Evolutionary conservation across 2,329 filamentous ascomycete genomes (phyloP).

Genomic region (Fusarium staphyleae): DNA sequence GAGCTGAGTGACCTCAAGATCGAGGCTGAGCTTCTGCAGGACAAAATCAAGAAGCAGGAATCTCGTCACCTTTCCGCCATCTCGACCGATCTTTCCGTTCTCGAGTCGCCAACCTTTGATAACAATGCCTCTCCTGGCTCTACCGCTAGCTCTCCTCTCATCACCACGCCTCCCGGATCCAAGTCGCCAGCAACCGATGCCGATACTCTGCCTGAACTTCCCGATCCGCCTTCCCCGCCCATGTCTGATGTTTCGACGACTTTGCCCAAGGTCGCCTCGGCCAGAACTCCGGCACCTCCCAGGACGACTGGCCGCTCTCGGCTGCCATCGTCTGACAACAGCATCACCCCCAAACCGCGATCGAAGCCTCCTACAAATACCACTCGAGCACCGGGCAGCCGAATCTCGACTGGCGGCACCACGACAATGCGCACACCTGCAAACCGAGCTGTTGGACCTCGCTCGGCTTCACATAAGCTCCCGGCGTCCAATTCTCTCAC

Average conservation of each 20-base stretch:
- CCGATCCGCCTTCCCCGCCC: constrained; percentile 91
- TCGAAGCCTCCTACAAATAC: constrained; percentile 51
- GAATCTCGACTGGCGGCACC: constrained; percentile 56
- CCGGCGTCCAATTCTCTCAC: constrained; percentile 76
- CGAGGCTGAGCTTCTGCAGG: constrained; percentile 90
- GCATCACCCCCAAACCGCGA: constrained; percentile 64
- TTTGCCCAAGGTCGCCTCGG: constrained; percentile 56
- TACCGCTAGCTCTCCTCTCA: constrained; percentile 89
- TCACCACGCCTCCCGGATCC: constrained; percentile 80
- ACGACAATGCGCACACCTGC: constrained; percentile 56
- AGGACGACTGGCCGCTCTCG: constrained; percentile 50
- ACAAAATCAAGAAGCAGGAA: constrained; percentile 83
- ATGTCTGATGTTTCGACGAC: constrained; percentile 83
- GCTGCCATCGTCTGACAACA: constrained; percentile 62
- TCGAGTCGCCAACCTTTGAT: constrained; percentile 76
- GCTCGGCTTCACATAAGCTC: constrained; percentile 58
- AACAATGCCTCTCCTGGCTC: constrained; percentile 76
- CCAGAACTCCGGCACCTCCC: constrained; percentile 42
- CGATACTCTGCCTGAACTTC: constrained; percentile 67
- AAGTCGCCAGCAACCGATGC: constrained; percentile 68
- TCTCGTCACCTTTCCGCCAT: constrained; percentile 64
- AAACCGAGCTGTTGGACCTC: constrained; percentile 61
- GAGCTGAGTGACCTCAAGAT: constrained; percentile 94
- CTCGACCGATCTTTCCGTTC: constrained; percentile 67
- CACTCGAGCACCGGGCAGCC: constrained; percentile 48